Base-by-base conservation (phyloP, 768 basidiomycete species). In the Tricholoma flavovirens region DNA sequence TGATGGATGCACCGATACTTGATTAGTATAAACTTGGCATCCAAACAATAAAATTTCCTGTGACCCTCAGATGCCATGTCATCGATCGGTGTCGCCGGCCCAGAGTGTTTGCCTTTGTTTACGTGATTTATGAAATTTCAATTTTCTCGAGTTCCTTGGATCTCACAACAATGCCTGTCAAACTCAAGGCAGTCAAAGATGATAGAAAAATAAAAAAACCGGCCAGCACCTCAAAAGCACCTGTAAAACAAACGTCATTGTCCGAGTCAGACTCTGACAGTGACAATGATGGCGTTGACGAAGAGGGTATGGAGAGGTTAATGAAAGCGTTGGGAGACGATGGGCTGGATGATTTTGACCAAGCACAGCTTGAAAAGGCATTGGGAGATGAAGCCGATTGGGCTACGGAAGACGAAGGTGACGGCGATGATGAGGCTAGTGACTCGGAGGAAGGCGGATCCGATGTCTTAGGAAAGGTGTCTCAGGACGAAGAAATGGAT, bases 331-430 rank as follows among this genome's bases (percentile, higher is more conserved):
- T 86, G 24, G 86, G 84, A 11, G 85, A 86, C 19, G 83, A 87
- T 58, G 83, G 80, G 1, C 66, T 87, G 56, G 81, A 87, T 62
- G 86, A 88, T 21, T 80, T 83, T 63, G 87, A 82, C 49, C 73
- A 75, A 55, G 80, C 78, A 26, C 78, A 86, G 63, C 69, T 88
- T 43, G 71, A 69, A 48, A 66, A 71, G 42, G 66, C 80, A 22
- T 60, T 76, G 5, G 76, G 69, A 19, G 72, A 59, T 1, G 66
- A 66, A 14, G 59, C 61, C 1, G 60, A 54, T 8, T 45, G 50
- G 33, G 55, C 36, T 26, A 50, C 49, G 6, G 57, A 59, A 30
- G 62, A 63, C 12, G 64, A 61, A 3, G 66, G 68, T 21, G 64
- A 51, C 1, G 63, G 55, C 5, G 63, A 59, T 10, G 56, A n/a